Base-by-base conservation (phyloP, 768 basidiomycete genomes). In the Russula brevipes region DNA sequence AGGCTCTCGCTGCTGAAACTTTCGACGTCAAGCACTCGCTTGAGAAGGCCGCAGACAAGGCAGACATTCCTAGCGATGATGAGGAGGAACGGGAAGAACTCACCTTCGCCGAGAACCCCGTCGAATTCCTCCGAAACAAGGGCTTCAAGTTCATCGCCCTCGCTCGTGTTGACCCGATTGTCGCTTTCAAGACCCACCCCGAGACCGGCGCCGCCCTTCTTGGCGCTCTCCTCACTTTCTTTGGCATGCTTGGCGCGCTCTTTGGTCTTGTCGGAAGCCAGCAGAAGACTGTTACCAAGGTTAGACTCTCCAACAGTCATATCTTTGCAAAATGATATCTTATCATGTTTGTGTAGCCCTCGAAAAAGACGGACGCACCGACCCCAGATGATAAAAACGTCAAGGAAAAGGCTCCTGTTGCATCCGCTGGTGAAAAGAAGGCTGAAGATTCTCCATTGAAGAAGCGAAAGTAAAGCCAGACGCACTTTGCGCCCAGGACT, bases 21-120 rank as follows among this genome's bases (percentile, higher is more conserved):
- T 99, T 90, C 77, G 84, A 85, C 68, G 73, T 96, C 76, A 98
- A 98, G 86, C 88, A 90, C 73, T 76, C 84, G 9, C 79, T 94
- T 52, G 96, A 98, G 76, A 79, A 81, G 69, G 84, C 80, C 5
- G 74, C 75, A 45, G 80, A 80, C 51, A 86, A 88, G 75, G 79
- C 81, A 31, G 70, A 68, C 0, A 69, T 74, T 47, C 71, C 72
- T 50, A 73, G 76, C n/a, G 79, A 80, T 1, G 79, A 75, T 4
- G 77, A 80, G 54, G 78, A 16, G 11, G 55, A 79, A 1, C 74
- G 72, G 0, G 74, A 79, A 11, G 76, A 77, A 30, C 72, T 78
- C 35, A 76, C 79, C 24, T 90, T 90, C 79, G 78, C 82, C 73
- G 80, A 84, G 41, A 88, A 93, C 69, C 91, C 93, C 30, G 76